Evolutionary conservation across 495 filamentous ascomycete genomes (phyloP).

Genomic region (Cladorrhinum samala): DNA sequence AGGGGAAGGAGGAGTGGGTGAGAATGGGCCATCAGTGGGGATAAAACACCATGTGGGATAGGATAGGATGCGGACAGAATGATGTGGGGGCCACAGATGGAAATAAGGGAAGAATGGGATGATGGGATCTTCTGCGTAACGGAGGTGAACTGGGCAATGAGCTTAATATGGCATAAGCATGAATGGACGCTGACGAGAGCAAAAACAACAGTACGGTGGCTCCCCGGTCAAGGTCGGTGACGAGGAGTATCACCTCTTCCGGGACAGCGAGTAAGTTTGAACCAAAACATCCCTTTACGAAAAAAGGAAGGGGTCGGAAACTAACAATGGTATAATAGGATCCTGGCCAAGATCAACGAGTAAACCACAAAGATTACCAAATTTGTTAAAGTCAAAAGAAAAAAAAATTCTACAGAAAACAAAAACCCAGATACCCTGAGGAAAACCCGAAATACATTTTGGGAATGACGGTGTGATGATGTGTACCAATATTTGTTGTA

Average conservation of each 20-base stretch:
- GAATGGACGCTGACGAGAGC: too few species aligned
- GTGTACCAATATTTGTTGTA: too few species aligned
- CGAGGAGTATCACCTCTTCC: conserved; percentile 91
- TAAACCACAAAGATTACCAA: conserved; percentile 32
- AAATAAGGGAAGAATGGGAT: too few species aligned
- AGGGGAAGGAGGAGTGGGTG: background rate
- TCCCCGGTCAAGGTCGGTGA: conserved; percentile 95
- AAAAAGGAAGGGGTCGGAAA: background rate
- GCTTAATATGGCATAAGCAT: too few species aligned
- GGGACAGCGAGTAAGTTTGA: conserved; percentile 84
- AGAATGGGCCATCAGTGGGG: too few species aligned
- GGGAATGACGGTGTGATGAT: too few species aligned
- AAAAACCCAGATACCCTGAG: background rate
- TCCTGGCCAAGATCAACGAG: conserved; percentile 88
- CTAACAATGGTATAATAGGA: conserved; percentile 42
- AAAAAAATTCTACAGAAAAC: background rate
- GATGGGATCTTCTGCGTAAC: too few species aligned
- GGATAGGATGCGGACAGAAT: too few species aligned
- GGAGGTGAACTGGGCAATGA: too few species aligned
- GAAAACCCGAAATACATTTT: too few species aligned
- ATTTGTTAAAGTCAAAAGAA: background rate
- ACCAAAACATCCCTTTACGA: background rate
- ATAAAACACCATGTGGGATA: conserved; percentile 31
- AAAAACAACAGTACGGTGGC: conserved; percentile 92
- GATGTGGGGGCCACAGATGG: too few species aligned